Base-by-base conservation (phyloP, 805 yeast genomes). In the Suhomyces pyralidae region DNA sequence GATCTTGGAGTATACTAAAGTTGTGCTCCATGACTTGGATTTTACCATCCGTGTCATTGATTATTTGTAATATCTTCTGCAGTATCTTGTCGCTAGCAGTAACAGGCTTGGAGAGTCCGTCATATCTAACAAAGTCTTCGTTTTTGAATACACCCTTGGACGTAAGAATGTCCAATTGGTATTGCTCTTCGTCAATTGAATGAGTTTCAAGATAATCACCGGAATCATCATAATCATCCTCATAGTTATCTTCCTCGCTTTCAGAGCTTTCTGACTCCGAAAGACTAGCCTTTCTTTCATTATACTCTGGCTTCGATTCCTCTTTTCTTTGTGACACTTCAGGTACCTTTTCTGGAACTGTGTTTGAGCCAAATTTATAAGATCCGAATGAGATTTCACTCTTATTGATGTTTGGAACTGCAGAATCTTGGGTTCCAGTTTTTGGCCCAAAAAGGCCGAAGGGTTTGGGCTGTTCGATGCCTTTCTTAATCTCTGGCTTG, bases 11-110 rank as follows among this genome's bases (percentile, higher is more conserved):
- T 7, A 49, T 24, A 6, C 53, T 30, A 1, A 59, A 50, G 50
- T 73, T 73, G 14, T 46, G 34, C 9, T 58, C 50, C 19, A 71
- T 55, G 7, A 68, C 55, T 17, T 55, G 46, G 24, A 67, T 45
- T n/a, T 67, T 55, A 0, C 68, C 77, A 17, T 61, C 56, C 1
- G 74, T 65, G 12, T 51, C 52, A 42, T 61, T 58, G n/a, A 63
- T 46, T 26, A 72, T 64, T 45, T 63, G 61, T 5, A 48, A 43
- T 17, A 64, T 61, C 43, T 62, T 58, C n/a, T 57, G 54, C 15
- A 43, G 20, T 14, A 63, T 49, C 14, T 44, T 55, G 38, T 57
- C 51, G 3, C 40, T 47, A 3, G 55, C 42, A 7, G 34, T 38
- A 5, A 56, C 49, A 7, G 38, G 38, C 3, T 42, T 40, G 7